phyloP scores from a whole-genome alignment of 352 stramenopile species.

The Albugo laibachii region DNA sequence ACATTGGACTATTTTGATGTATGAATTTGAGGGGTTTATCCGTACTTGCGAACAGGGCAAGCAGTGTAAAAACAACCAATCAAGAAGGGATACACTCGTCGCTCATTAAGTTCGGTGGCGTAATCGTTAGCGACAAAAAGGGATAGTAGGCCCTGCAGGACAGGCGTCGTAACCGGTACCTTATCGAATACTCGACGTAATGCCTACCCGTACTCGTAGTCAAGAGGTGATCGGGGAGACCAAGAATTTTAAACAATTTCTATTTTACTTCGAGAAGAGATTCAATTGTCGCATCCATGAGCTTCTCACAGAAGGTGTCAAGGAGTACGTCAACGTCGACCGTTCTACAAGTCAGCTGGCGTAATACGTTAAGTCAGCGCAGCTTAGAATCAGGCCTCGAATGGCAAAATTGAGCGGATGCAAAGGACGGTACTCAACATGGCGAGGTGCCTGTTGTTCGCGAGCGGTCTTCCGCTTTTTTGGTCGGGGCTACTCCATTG shows the following conservation, averaged over 20 bases:
- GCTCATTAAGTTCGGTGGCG: background rate
- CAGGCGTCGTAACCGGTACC: background rate
- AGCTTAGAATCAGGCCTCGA: conserved; percentile 9
- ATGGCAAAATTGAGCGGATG: conserved; percentile 3
- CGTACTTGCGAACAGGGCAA: background rate
- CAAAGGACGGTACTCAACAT: background rate
- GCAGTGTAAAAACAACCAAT: background rate
- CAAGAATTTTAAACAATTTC: background rate
- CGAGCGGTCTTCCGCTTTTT: background rate
- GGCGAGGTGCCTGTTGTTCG: background rate
- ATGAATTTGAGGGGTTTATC: too few species aligned
- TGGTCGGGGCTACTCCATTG: background rate
- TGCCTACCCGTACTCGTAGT: background rate
- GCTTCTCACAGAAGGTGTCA: conserved; percentile 4
- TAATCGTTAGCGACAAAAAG: background rate
- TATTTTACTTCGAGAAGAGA: background rate
- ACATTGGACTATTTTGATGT: too few species aligned
- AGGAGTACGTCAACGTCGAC: conserved; percentile 13
- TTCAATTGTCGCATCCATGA: background rate
- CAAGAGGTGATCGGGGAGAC: background rate
- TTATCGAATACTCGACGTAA: background rate
- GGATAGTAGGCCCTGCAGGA: background rate
- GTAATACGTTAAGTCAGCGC: conserved; percentile 9
- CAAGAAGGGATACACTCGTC: background rate
- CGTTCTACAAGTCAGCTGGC: conserved; percentile 11